phyloP scores from a whole-genome alignment of 176 grass and related monocot genomes.

The Microstegium vimineum region DNA sequence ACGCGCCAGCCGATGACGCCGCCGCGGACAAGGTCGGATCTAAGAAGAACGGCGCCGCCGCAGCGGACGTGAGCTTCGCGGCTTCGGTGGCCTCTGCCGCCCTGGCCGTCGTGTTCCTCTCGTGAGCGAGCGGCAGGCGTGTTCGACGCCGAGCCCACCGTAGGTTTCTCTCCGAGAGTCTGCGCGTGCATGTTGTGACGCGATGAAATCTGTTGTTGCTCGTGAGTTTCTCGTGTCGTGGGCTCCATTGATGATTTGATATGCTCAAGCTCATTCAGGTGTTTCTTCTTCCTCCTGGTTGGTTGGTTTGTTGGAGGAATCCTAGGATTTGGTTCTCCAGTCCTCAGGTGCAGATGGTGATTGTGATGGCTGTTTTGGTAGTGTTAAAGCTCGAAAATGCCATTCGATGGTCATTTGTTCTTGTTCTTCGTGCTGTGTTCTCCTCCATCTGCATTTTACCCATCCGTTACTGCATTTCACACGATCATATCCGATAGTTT shows the following conservation, averaged over 20 bases:
- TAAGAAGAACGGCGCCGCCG: slow-evolving; percentile 26
- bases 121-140: slow-evolving; percentile 30
- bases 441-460: background rate
- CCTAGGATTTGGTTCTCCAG: slow-evolving; percentile 15
- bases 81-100: slow-evolving; percentile 18
- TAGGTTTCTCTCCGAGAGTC: background rate
- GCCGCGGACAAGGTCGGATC: slow-evolving; percentile 31
- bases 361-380: slow-evolving; percentile 24
- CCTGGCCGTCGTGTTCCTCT: slow-evolving; percentile 12
- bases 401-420: background rate
- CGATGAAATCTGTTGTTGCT: slow-evolving; percentile 25
- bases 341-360: slow-evolving; percentile 21
- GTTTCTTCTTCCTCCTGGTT: slow-evolving; percentile 6
- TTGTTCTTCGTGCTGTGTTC: background rate
- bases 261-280: background rate
- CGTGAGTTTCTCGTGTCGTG: slow-evolving; percentile 30
- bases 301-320: background rate
- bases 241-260: slow-evolving; percentile 29
- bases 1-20: slow-evolving; percentile 37
- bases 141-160: slow-evolving; percentile 11
- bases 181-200: slow-evolving; percentile 23
- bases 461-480: background rate
- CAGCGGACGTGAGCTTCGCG: background rate
- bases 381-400: background rate
- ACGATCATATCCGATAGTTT: background rate